Evolutionary conservation across 371 early-diverging fungal genomes (phyloP), one percentile per base, ranked within the genome.

Genomic region (Gilbertella persicaria): DNA sequence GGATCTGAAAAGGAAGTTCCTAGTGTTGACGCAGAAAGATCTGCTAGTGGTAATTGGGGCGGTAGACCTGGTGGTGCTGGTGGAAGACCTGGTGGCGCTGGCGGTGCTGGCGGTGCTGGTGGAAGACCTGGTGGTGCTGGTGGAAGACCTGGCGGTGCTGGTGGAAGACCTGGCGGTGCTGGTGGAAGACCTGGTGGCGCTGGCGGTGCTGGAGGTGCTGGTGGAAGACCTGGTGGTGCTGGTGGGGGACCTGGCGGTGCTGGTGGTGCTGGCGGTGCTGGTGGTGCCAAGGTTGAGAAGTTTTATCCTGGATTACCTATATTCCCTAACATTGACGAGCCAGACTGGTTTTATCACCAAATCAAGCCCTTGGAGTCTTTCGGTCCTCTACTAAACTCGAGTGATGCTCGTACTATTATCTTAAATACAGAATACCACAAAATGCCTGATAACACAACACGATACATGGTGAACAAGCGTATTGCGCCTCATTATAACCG

Each of bases 401-500:
- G 20, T 4, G 29, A 69, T 5, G 57, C 60, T 7, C 58, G 70
- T 17, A 63, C 59, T 0, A 60, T 75, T 24, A 49, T 61, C 12
- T 30, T 75, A 9, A 45, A 63, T 3, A 41, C 72, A 0, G 48
- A 30, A 3, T 23, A 45, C 4, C 24, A 13, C 2, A 60, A 50
- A 17, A 36, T 46, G 26, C 9, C 35, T 4, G 67, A 62, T 38
- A 64, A 58, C 8, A 51, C 56, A 1, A 60, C 72, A 1, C 63
- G 68, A 5, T 75, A 71, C 24, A 21, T 56, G 19, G 64, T 75
- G 20, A 75, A 71, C 47, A 56, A 61, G 4, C 58, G 71, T 19
- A 9, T 55, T n/a, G 53, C 59, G 9, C 30, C 41, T 3, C 14
- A 4, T 0, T 40, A 51, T 10, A 9, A 35, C 0, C 20, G 2